Conservation (phyloP, 1,284 basidiomycete genomes). For the Malassezia sp. region DNA sequence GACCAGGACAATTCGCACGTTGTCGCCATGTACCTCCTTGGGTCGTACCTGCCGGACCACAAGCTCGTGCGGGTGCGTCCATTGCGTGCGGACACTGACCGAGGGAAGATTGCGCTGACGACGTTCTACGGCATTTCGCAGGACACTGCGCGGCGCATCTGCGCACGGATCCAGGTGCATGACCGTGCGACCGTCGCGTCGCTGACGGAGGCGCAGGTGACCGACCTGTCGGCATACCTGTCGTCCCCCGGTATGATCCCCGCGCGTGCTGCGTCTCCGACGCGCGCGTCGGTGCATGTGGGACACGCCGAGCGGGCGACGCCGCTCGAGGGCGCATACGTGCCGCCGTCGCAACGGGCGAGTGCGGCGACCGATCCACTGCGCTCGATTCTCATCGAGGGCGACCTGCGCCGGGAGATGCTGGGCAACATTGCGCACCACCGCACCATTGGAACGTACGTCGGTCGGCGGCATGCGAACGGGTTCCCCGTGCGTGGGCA, state of each 20-base stretch:
- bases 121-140: slow-evolving; percentile 71
- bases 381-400: slow-evolving; percentile 64
- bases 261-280: slow-evolving; percentile 51
- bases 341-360: slow-evolving; percentile 25
- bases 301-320: too few species aligned
- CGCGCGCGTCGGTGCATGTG: background rate
- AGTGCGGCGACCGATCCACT: slow-evolving; percentile 49
- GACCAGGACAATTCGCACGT: background rate
- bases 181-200: slow-evolving; percentile 61
- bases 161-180: slow-evolving; percentile 77
- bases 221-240: slow-evolving; percentile 71
- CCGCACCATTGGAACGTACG: slow-evolving; percentile 75
- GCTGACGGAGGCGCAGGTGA: slow-evolving; percentile 67
- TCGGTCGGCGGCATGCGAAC: slow-evolving; percentile 75
- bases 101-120: slow-evolving; percentile 63
- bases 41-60: slow-evolving; percentile 41
- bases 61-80: slow-evolving; percentile 44
- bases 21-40: slow-evolving; percentile 40
- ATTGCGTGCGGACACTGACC: background rate
- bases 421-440: slow-evolving; percentile 80
- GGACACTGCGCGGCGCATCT: slow-evolving; percentile 62
- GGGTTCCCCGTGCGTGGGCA: slow-evolving; percentile 78
- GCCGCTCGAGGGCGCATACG: background rate
- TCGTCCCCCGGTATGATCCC: slow-evolving; percentile 61
- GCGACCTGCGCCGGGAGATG: slow-evolving; percentile 65